phyloP scores from a whole-genome alignment of 805 yeast genomes.

The Candida orba region DNA sequence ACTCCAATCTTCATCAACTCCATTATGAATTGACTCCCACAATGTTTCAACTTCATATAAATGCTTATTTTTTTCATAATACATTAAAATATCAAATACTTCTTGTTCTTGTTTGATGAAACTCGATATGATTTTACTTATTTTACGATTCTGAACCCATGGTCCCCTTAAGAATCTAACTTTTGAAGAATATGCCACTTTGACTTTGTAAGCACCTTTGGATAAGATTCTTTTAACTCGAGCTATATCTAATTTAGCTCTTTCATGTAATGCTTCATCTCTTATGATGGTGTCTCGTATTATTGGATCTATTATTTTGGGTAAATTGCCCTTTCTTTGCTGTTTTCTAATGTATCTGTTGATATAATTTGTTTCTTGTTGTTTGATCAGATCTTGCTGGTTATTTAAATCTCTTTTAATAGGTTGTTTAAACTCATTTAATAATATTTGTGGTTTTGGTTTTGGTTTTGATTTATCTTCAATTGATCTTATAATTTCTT shows the following conservation, averaged over 20 bases:
- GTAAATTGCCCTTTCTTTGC: constrained; percentile 12
- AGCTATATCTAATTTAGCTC: constrained; percentile 12
- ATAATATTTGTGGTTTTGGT: background rate
- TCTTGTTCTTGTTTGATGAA: constrained; percentile 10
- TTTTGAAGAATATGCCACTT: constrained; percentile 7
- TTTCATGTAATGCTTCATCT: constrained; percentile 17
- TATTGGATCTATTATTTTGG: constrained; percentile 13
- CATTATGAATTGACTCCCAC: constrained; percentile 11
- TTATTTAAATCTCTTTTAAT: constrained; percentile 16
- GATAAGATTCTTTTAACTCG: constrained; percentile 2
- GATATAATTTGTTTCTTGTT: constrained; percentile 11
- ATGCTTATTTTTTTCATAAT: constrained; percentile 7
- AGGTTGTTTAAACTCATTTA: constrained; percentile 8
- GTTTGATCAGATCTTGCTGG: constrained; percentile 12
- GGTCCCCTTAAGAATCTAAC: constrained; percentile 16
- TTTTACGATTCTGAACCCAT: constrained; percentile 12
- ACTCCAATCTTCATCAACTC: constrained; percentile 21
- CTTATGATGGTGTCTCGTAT: constrained; percentile 8
- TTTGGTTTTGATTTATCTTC: background rate
- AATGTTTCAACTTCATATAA: constrained; percentile 10
- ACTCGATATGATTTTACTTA: constrained; percentile 12
- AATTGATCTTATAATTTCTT: background rate
- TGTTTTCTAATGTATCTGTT: constrained; percentile 9
- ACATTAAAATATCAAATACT: constrained; percentile 8
- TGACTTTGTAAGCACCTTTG: constrained; percentile 17